phyloP scores from a whole-genome alignment of 176 grass and related monocot genomes.

The Dendrocalamus sinicus region DNA sequence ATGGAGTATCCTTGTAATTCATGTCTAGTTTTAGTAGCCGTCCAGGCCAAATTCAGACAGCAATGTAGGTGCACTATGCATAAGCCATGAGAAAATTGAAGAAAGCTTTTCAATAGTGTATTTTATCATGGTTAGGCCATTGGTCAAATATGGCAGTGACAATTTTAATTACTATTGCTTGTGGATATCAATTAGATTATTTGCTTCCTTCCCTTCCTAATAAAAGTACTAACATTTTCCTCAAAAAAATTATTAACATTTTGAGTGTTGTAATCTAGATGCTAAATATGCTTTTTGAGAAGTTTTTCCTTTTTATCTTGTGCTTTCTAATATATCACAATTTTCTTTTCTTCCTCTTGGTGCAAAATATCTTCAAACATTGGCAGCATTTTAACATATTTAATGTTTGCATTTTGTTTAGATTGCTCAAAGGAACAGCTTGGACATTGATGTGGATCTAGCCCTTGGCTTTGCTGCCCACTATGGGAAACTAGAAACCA shows the following conservation, averaged over 20 bases:
- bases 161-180: background rate
- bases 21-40: background rate
- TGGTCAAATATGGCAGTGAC: slow-evolving; percentile 27
- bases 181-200: background rate
- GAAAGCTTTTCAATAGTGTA: background rate
- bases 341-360: slow-evolving; percentile 15
- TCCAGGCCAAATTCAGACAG: slow-evolving; percentile 1
- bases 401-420: slow-evolving; percentile 53
- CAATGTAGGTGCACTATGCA: slow-evolving; percentile 16
- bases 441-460: slow-evolving; percentile 98
- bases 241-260: background rate
- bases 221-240: background rate
- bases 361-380: slow-evolving; percentile 17
- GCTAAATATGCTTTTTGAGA: background rate
- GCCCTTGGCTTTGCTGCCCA: slow-evolving; percentile 93
- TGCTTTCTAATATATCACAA: slow-evolving; percentile 11
- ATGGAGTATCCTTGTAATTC: slow-evolving; percentile 6
- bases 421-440: slow-evolving; percentile 94
- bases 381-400: slow-evolving; percentile 37
- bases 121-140: slow-evolving; percentile 2
- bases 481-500: slow-evolving; percentile 87
- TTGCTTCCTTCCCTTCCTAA: slow-evolving; percentile 6
- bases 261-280: background rate
- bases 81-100: background rate
- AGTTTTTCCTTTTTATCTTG: background rate